Conservation (phyloP, 306 rosid genomes). For the Quercus dentata region DNA sequence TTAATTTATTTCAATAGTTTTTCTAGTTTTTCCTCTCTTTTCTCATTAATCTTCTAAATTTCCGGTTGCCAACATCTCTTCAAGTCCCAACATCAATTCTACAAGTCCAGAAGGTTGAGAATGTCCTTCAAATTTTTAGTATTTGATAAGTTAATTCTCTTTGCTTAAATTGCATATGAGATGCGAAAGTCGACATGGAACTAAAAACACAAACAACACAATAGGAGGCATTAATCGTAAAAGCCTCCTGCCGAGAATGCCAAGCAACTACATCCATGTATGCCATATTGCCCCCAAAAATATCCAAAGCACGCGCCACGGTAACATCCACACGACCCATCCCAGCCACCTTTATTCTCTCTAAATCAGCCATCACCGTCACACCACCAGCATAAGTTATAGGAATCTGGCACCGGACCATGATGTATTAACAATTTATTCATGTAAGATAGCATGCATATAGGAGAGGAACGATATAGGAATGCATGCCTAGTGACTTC, state of each 20-base stretch:
- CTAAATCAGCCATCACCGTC: conserved; percentile 74
- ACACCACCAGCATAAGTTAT: conserved; percentile 96
- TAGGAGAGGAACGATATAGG: not conserved
- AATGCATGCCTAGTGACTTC: not conserved
- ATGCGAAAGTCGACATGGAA: not conserved
- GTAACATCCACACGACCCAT: conserved; percentile 66
- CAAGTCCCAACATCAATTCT: too few species aligned
- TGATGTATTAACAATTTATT: conserved; percentile 4
- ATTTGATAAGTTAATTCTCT: not conserved
- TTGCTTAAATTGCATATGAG: not conserved
- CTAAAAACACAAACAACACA: not conserved
- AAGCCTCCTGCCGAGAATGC: conserved; percentile 59
- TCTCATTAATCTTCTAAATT: too few species aligned
- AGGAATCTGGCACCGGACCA: conserved; percentile 61
- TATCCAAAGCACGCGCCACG: conserved; percentile 85
- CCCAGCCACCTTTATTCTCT: conserved; percentile 74
- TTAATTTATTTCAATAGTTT: too few species aligned
- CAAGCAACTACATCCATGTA: conserved; percentile 73
- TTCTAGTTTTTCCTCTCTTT: too few species aligned
- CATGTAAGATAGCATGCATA: conserved; percentile 1
- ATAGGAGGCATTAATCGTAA: conserved; percentile 24
- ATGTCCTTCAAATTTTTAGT: not conserved
- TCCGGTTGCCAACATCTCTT: too few species aligned
- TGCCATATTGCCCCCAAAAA: conserved; percentile 67
- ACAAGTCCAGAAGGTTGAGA: too few species aligned